Evolutionary conservation across 345 rosid genomes (phyloP).

Genomic region (Eucalyptus camaldulensis): DNA sequence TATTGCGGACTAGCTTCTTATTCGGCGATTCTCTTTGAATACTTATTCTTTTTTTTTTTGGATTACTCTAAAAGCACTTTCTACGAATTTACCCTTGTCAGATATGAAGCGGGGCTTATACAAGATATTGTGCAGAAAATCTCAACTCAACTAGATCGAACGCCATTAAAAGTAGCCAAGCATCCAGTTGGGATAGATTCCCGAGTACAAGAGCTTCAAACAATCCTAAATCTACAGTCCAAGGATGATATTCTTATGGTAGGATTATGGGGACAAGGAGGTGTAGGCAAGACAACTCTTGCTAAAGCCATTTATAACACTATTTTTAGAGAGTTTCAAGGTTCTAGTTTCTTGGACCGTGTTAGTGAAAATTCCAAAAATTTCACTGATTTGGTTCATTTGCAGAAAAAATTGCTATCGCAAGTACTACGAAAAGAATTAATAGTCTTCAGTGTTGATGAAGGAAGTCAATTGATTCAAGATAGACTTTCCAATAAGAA

Average conservation of each 20-base stretch:
- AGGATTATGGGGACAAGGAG: neutral
- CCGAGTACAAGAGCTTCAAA: neutral
- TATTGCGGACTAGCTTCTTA: too few relatives aligned
- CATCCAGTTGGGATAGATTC: neutral
- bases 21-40: too few relatives aligned
- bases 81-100: too few relatives aligned
- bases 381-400: neutral
- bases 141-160: neutral
- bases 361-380: neutral
- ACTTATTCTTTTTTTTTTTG: too few relatives aligned
- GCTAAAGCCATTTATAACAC: neutral
- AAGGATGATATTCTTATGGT: neutral
- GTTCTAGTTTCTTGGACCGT: neutral
- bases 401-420: neutral
- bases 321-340: neutral
- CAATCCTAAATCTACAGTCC: neutral
- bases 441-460: too few relatives aligned
- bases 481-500: too few relatives aligned
- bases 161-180: fast-evolving
- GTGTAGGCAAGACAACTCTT: neutral
- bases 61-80: too few relatives aligned
- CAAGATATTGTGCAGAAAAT: fast-evolving
- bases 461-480: too few relatives aligned
- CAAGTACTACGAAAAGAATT: too few relatives aligned
- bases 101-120: neutral